Evolutionary conservation across 2,329 filamentous ascomycete genomes (phyloP).

Genomic region (Aspergillus sp.): DNA sequence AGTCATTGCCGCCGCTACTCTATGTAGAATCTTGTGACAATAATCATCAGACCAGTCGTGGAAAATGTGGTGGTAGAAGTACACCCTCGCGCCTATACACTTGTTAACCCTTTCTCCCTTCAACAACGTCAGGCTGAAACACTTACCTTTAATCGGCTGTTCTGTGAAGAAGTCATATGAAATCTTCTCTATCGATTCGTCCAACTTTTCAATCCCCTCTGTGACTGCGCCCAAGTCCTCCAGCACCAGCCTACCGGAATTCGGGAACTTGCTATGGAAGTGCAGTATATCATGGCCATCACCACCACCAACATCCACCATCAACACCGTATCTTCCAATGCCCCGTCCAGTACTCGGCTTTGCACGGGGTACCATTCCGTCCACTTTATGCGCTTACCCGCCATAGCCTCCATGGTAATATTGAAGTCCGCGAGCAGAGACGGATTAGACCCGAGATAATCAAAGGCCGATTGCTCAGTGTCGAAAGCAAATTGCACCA

Average conservation of each 20-base stretch:
- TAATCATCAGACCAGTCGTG: conserved; percentile 31
- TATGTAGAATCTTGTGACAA: background rate
- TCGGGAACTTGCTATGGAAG: background rate
- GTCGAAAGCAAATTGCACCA: background rate
- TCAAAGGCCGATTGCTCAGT: background rate
- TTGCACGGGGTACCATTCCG: conserved; percentile 11
- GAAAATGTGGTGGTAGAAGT: conserved; percentile 29
- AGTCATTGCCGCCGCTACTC: background rate
- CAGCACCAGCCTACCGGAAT: background rate
- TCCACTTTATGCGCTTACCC: conserved; percentile 2
- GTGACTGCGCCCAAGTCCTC: conserved; percentile 4
- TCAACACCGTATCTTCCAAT: background rate
- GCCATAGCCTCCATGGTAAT: conserved; percentile 1
- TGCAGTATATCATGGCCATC: conserved; percentile 8
- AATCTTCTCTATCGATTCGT: background rate
- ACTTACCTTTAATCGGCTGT: conserved; percentile 5
- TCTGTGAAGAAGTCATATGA: conserved; percentile 8
- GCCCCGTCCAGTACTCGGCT: background rate
- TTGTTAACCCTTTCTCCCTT: background rate
- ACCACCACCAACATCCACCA: conserved; percentile 10
- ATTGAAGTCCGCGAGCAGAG: conserved; percentile 4
- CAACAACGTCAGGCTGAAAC: background rate
- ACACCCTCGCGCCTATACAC: conserved; percentile 8
- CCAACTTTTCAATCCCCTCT: background rate
- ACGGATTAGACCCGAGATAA: background rate